Percentiles rank a stretch among this genome's conserved stretches.
Conservation (phyloP, 148 eudicot species). For the Silene uniflora region DNA sequence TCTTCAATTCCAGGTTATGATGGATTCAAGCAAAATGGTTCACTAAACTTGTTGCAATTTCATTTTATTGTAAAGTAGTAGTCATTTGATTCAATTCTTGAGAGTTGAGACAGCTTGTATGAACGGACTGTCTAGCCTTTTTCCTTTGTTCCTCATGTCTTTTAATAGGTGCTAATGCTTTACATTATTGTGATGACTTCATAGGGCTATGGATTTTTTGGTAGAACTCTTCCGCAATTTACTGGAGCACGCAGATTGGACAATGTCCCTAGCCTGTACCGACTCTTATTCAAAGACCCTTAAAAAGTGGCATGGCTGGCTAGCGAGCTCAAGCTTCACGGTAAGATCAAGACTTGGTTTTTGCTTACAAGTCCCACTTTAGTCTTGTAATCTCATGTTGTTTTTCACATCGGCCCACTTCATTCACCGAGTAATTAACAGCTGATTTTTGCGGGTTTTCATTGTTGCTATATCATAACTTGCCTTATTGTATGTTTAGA, state of each 20-base stretch:
- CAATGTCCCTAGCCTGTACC: slow-evolving; percentile 69
- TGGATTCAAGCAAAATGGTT: no score
- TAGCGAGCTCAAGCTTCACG: slow-evolving; percentile 79
- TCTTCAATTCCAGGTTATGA: no score
- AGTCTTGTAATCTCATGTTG: not conserved
- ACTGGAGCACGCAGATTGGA: slow-evolving; percentile 67
- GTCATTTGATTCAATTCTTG: not conserved
- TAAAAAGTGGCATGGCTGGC: slow-evolving; percentile 98
- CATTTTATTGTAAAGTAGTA: not conserved
- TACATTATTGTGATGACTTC: slow-evolving; percentile 17
- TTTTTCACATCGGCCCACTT: not conserved
- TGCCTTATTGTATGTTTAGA: no score
- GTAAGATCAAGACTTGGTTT: slow-evolving; percentile 30
- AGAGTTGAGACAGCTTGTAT: not conserved
- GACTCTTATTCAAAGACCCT: slow-evolving; percentile 84
- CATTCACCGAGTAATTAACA: not conserved
- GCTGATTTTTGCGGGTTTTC: not conserved
- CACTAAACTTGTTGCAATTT: not conserved
- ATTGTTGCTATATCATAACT: no score
- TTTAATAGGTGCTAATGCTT: not conserved
- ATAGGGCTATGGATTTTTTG: slow-evolving; percentile 90
- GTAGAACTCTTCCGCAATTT: slow-evolving; percentile 74
- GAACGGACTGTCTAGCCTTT: not conserved
- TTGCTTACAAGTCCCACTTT: not conserved
- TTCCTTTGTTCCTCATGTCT: not conserved